phyloP scores from a whole-genome alignment of 495 filamentous ascomycete genomes.

The Bathelium albidoporum region DNA sequence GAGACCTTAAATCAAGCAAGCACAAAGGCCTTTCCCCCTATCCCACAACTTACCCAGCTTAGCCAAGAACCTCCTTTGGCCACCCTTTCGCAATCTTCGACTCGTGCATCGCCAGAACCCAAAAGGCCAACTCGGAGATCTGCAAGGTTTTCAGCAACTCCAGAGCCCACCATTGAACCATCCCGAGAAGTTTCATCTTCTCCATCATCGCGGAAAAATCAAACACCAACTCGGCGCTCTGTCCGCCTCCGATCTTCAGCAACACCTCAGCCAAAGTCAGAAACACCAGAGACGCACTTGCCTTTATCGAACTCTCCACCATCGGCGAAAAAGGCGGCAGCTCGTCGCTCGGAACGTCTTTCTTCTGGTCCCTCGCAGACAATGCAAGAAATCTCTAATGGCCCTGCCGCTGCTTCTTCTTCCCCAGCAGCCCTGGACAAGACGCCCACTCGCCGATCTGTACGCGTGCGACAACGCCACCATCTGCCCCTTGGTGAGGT shows the following conservation, averaged over 20 bases:
- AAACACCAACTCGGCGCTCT: neutral
- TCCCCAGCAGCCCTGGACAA: neutral
- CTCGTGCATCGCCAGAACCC: neutral
- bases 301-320: neutral
- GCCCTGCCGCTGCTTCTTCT: neutral
- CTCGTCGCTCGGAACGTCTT: neutral
- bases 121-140: neutral
- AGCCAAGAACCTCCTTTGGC: neutral
- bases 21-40: neutral
- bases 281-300: neutral
- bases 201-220: neutral
- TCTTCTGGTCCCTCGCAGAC: neutral
- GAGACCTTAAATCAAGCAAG: neutral
- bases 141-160: neutral
- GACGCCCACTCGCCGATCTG: neutral
- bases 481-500: slow-evolving; percentile 15
- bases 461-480: neutral
- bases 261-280: neutral
- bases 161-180: neutral
- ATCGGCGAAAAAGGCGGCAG: neutral
- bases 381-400: neutral
- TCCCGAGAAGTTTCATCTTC: neutral
- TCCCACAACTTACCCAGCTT: neutral
- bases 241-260: neutral
- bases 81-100: neutral